Base-by-base conservation (phyloP, 768 basidiomycete species). In the Trametes meyenii region DNA sequence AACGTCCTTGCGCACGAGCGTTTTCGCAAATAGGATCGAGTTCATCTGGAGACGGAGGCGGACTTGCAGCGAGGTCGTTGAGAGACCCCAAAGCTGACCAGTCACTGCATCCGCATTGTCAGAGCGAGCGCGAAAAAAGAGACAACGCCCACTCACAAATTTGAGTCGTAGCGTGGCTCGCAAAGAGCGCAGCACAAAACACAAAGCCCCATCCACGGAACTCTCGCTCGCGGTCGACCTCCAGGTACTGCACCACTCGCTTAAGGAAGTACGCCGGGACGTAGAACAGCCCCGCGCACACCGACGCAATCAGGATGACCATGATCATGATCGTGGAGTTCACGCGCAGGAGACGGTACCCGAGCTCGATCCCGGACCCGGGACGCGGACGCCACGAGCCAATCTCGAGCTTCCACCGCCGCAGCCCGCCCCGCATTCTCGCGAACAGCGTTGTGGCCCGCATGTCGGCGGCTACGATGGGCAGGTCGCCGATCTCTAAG, bases 401-500 rank as follows among this genome's bases (percentile, higher is more conserved):
- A 35, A 89, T 73, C 23, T 75, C 75, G 36, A 88, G 77, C 52
- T 78, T 79, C 61, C 85, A 72, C 3, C 75, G 75, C 21, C 78
- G 81, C 71, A 87, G 77, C 1, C 83, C 81, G 5, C 69, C 73
- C 59, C 83, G 85, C 89, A 94, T 92, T 23, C 67, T 69, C n/a
- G 82, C 65, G 66, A 86, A 93, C 58, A 90, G 83, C 67, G 73
- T 72, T 5, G 85, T 79, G 6, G 78, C 78, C 33, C 94, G 90
- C 85, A 94, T 87, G 66, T 83, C 72, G 0, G 80, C 84, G 0
- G 90, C 84, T 10, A 95, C 82, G 55, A 96, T 86, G 5, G 94
- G 95, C 33, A 97, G 77, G 71, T 97, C 94, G 61, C 87, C 92
- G 21, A 94, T 92, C 66, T 96, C 91, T 48, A 96, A 81, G 60